Conservation (phyloP, 202 grass and related monocot genomes). For the Eragrostis tef region DNA sequence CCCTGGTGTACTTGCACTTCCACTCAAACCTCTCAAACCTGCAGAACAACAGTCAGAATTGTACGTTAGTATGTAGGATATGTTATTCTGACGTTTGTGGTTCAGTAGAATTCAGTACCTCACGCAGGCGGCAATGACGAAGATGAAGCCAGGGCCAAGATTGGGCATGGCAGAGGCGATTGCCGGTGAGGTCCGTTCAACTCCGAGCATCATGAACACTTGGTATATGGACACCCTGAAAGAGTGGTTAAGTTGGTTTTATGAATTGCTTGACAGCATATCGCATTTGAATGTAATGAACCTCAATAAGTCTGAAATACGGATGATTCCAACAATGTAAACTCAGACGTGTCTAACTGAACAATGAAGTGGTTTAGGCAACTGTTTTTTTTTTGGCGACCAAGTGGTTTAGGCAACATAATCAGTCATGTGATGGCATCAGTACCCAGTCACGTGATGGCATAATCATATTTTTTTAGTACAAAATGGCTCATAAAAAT, state of each 20-base stretch:
- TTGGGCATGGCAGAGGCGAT: constrained; percentile 69
- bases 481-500: too few relatives aligned
- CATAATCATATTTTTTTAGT: too few relatives aligned
- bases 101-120: constrained; percentile 32
- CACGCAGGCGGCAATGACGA: constrained; percentile 46
- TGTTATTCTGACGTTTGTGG: not conserved
- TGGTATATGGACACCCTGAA: constrained; percentile 56
- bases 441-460: too few relatives aligned
- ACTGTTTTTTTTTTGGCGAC: too few relatives aligned
- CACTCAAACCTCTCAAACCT: constrained; percentile 65
- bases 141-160: constrained; percentile 61
- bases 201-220: constrained; percentile 53
- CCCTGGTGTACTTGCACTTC: constrained; percentile 57
- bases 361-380: not conserved
- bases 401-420: not conserved
- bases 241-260: not conserved
- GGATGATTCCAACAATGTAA: not conserved
- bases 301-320: too few relatives aligned
- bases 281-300: not conserved
- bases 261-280: not conserved
- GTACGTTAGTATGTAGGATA: not conserved
- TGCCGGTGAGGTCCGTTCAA: constrained; percentile 50
- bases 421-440: too few relatives aligned
- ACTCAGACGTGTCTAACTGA: not conserved
- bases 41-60: not conserved